These are phyloP conservation scores for Aspergillus baeticus DNA, from an alignment of 495 filamentous ascomycete genomes.

Conservation along the genomic window DNA sequence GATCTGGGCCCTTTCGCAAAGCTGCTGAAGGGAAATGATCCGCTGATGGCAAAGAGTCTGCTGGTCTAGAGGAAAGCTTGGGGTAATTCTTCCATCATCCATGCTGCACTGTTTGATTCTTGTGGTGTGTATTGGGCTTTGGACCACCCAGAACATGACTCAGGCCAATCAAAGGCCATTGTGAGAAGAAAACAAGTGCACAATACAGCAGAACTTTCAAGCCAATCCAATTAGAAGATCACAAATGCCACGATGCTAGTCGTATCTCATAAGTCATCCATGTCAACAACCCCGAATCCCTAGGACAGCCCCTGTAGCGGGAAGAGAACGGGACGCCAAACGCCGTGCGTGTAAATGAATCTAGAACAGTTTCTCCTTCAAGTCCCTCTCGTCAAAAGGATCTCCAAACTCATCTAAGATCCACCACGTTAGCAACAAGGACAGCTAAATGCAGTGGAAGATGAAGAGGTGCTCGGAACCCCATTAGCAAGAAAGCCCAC, in stretches of 20 bases:
- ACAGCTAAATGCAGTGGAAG: not conserved
- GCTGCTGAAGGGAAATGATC: not conserved
- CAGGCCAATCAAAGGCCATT: no score
- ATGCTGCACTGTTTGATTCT: no score
- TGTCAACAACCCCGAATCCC: not conserved
- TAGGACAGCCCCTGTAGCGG: not conserved
- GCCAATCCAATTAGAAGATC: no score
- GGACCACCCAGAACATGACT: no score
- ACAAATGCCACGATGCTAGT: slow-evolving; percentile 10
- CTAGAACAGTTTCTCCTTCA: slow-evolving; percentile 54
- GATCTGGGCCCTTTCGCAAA: not conserved
- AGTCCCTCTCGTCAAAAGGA: slow-evolving; percentile 60
- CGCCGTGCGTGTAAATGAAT: slow-evolving; percentile 17
- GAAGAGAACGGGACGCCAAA: slow-evolving; percentile 1
- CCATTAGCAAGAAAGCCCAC: no score
- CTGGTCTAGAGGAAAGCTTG: not conserved
- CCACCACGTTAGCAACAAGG: no score
- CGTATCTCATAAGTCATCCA: slow-evolving; percentile 35
- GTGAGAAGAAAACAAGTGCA: not conserved
- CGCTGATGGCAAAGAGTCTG: not conserved
- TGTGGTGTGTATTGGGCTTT: no score
- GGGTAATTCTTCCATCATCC: no score
- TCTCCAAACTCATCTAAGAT: slow-evolving; percentile 52
- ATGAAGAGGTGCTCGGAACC: not conserved
- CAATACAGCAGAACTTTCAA: not conserved